Conservation (phyloP, 164 flowering plant species). For the Stephania cephalantha region DNA sequence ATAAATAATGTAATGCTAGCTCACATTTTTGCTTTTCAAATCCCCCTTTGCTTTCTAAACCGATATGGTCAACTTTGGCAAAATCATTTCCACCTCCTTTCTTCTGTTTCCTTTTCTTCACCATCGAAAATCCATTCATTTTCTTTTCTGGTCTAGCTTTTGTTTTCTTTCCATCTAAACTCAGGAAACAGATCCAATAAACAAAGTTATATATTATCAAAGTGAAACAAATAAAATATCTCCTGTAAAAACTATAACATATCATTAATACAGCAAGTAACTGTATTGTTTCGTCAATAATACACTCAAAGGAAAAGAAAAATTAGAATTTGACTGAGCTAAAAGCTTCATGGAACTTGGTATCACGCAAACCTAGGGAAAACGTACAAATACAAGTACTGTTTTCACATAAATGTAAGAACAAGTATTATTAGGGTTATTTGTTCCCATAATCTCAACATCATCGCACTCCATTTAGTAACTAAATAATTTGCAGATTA, state of each 20-base stretch:
- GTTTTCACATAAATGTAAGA: background rate
- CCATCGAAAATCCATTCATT: conserved; percentile 14
- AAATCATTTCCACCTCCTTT: background rate
- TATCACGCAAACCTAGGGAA: background rate
- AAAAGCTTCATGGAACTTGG: background rate
- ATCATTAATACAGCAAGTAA: background rate
- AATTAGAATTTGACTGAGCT: background rate
- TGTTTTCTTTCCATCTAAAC: background rate
- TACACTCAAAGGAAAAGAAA: background rate
- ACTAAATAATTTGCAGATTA: background rate
- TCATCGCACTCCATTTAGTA: background rate
- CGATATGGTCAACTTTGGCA: conserved; percentile 7
- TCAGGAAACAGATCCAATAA: background rate
- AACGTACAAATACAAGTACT: background rate
- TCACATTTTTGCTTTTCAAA: conserved; percentile 19
- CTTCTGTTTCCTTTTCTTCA: conserved; percentile 20
- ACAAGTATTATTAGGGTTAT: background rate
- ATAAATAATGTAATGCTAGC: background rate
- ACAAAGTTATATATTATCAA: background rate
- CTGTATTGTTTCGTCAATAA: no score
- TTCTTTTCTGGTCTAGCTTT: conserved; percentile 1
- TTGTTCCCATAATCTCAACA: background rate
- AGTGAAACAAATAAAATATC: background rate
- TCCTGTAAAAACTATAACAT: background rate
- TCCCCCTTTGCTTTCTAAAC: conserved; percentile 8